A percentile compares a stretch with the other conserved stretches of the same genome.
These are phyloP conservation scores for Starmerella powellii DNA, from an alignment of 805 yeast species.

Conservation along the genomic window DNA sequence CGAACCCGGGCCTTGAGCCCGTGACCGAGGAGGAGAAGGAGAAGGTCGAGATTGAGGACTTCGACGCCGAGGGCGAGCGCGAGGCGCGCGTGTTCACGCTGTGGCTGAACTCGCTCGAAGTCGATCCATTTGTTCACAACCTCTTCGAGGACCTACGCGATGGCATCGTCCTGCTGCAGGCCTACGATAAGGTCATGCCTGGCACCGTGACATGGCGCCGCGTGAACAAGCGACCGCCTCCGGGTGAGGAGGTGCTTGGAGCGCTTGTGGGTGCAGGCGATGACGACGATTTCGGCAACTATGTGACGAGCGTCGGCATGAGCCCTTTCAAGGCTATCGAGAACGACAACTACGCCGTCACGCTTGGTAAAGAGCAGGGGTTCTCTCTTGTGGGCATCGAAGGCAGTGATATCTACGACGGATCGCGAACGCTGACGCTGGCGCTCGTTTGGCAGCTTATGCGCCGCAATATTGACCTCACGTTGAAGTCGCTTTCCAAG, in stretches of 20 bases:
- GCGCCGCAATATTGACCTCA: constrained; percentile 87
- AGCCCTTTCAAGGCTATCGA: constrained; percentile 91
- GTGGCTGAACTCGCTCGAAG: constrained; percentile 94
- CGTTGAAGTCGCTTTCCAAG: constrained; percentile 59
- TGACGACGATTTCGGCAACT: constrained; percentile 19
- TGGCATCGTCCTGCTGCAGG: constrained; percentile 78
- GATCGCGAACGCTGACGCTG: constrained; percentile 73
- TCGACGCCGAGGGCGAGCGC: constrained; percentile 98
- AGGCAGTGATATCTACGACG: constrained; percentile 94
- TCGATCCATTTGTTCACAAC: constrained; percentile 84
- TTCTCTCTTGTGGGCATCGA: constrained; percentile 96
- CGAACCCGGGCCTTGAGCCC: constrained; percentile 93
- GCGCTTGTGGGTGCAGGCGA: constrained; percentile 21
- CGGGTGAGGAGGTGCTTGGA: constrained; percentile 44
- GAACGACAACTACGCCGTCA: constrained; percentile 97
- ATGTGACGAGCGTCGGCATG: constrained; percentile 28
- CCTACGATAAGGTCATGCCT: constrained; percentile 90
- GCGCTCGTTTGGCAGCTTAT: constrained; percentile 97
- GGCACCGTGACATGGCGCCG: constrained; percentile 71
- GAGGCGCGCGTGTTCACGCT: constrained; percentile 97
- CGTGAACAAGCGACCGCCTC: constrained; percentile 72
- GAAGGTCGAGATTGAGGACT: constrained; percentile 88
- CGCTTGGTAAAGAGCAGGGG: constrained; percentile 79
- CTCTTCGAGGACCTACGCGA: constrained; percentile 91
- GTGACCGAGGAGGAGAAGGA: constrained; percentile 67